A percentile compares a stretch with the other conserved stretches of the same genome.
Evolutionary conservation across 163 green algal genomes (phyloP).

Genomic region (Volvox carteri): DNA sequence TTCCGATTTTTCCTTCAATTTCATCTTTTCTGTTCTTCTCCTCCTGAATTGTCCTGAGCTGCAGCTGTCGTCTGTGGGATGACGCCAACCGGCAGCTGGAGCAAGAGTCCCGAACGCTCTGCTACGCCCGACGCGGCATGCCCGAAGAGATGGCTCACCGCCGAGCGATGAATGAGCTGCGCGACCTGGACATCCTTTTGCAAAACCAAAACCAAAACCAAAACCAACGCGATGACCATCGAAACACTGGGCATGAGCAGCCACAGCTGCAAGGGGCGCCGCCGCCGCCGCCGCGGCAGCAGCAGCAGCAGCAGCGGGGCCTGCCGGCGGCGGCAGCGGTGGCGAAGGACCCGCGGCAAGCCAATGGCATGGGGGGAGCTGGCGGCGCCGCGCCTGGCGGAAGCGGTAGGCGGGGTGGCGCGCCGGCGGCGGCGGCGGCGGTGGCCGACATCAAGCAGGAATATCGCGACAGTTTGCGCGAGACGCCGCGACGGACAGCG

Average conservation of each 20-base stretch:
- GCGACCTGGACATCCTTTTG: neutral
- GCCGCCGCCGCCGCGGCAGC: neutral
- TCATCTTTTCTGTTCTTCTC: neutral
- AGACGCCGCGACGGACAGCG: neutral
- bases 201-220: neutral
- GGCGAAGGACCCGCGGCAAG: neutral
- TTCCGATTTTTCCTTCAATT: neutral
- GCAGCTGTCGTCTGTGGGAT: constrained; percentile 51
- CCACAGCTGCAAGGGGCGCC: neutral
- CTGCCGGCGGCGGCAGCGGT: no score
- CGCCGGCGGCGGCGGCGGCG: no score
- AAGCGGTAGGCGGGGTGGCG: no score
- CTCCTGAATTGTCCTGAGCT: no score
- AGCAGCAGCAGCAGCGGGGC: neutral
- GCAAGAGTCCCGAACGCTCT: constrained; percentile 29
- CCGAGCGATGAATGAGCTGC: constrained; percentile 7
- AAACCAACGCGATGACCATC: neutral
- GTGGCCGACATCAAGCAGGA: neutral
- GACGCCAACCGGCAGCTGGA: constrained; percentile 49
- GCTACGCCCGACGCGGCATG: constrained; percentile 30
- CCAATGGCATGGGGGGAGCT: neutral
- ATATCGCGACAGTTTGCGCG: neutral
- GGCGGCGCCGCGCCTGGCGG: neutral
- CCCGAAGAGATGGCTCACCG: neutral
- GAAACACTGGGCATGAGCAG: neutral